Evolutionary conservation across 495 filamentous ascomycete species (phyloP).

Genomic region (Cercophora samala): DNA sequence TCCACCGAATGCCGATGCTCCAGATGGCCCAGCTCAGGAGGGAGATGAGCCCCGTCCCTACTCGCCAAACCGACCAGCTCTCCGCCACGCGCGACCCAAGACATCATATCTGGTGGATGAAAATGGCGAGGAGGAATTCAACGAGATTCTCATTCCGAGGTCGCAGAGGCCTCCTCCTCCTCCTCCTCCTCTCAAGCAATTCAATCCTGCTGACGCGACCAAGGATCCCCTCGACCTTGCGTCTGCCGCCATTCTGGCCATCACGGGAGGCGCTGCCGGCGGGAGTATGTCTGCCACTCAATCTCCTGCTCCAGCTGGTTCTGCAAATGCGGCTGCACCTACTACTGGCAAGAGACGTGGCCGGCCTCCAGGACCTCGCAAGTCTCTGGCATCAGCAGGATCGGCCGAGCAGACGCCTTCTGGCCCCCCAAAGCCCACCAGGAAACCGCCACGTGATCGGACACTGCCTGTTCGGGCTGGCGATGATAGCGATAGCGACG

Average conservation of each 20-base stretch:
- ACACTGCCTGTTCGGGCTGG: neutral
- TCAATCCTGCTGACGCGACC: slow-evolving; percentile 18
- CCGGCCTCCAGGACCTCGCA: slow-evolving; percentile 21
- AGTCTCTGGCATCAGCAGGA: slow-evolving; percentile 7
- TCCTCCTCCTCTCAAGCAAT: slow-evolving; percentile 19
- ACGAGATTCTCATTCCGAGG: slow-evolving; percentile 35
- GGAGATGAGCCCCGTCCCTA: slow-evolving; percentile 20
- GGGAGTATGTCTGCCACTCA: neutral
- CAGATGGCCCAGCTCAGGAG: slow-evolving; percentile 13
- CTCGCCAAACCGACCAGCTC: slow-evolving; percentile 35
- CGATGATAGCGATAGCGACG: slow-evolving; percentile 11
- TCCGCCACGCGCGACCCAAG: slow-evolving; percentile 47
- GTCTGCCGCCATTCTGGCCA: slow-evolving; percentile 29
- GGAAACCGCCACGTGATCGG: slow-evolving; percentile 24
- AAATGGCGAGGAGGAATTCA: slow-evolving; percentile 37
- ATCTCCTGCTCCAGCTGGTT: neutral
- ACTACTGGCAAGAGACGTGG: slow-evolving; percentile 24
- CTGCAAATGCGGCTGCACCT: neutral
- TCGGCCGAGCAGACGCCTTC: slow-evolving; percentile 3
- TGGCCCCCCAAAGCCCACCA: neutral
- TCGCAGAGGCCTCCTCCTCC: slow-evolving; percentile 23
- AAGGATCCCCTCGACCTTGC: slow-evolving; percentile 43
- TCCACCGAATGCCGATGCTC: neutral
- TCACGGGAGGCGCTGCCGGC: slow-evolving; percentile 7
- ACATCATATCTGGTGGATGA: slow-evolving; percentile 40